Conservation (phyloP, 2,329 filamentous ascomycete species). For the Rhynchosporium secalis region DNA sequence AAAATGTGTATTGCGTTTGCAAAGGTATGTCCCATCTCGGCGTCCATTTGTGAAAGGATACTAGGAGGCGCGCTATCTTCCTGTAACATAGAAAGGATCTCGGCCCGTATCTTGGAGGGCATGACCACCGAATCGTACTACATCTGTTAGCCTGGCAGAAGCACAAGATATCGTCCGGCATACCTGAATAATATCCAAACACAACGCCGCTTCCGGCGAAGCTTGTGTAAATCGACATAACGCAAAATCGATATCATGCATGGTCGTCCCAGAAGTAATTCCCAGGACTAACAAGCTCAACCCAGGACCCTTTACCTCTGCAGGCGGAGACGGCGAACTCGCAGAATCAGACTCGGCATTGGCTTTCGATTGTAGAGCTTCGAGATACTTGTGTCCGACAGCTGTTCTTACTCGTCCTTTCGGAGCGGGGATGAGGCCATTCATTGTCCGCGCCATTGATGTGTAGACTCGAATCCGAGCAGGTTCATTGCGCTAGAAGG, state of each 20-base stretch:
- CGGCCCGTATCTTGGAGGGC: constrained; percentile 39
- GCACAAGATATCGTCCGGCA: background rate
- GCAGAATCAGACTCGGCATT: constrained; percentile 32
- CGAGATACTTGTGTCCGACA: constrained; percentile 39
- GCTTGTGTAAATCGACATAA: constrained; percentile 40
- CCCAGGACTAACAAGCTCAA: constrained; percentile 38
- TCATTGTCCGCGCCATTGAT: constrained; percentile 28
- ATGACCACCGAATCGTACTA: constrained; percentile 41
- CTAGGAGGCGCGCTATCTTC: constrained; percentile 40
- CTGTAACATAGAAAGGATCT: constrained; percentile 39
- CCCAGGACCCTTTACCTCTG: constrained; percentile 28
- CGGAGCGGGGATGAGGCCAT: constrained; percentile 32
- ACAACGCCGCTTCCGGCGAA: constrained; percentile 35
- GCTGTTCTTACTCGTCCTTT: constrained; percentile 36
- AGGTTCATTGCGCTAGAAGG: constrained; percentile 15
- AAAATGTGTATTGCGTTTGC: constrained; percentile 40
- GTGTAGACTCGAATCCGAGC: constrained; percentile 7
- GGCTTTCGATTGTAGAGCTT: constrained; percentile 36
- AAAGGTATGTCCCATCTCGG: constrained; percentile 40
- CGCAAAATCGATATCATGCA: constrained; percentile 41
- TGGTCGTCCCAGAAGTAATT: constrained; percentile 38
- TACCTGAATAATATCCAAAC: constrained; percentile 39
- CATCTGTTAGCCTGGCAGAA: constrained; percentile 9
- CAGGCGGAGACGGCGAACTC: constrained; percentile 29
- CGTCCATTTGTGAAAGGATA: constrained; percentile 40